Evolutionary conservation across 805 yeast species (phyloP).

Genomic region (Zygosaccharomyces lentus): DNA sequence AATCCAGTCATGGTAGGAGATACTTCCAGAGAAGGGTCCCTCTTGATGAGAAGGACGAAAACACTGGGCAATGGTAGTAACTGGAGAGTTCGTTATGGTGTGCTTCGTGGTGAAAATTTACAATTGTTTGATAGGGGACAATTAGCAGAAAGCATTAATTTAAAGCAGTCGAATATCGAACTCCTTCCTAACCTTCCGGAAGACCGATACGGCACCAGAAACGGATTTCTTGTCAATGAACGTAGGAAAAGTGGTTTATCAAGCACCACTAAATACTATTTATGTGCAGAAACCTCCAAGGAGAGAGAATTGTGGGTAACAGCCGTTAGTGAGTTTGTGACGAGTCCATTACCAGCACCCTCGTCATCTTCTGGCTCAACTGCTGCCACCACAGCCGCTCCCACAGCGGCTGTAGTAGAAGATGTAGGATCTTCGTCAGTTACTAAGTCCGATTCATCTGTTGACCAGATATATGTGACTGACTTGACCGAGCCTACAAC

Average conservation of each 20-base stretch:
- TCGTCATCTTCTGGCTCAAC: constrained; percentile 4
- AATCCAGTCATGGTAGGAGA: constrained; percentile 50
- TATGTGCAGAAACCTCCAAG: constrained; percentile 74
- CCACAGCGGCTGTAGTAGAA: constrained; percentile 9
- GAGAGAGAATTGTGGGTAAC: constrained; percentile 75
- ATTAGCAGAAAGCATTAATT: constrained; percentile 42
- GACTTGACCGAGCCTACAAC: constrained; percentile 12
- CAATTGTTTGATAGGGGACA: constrained; percentile 55
- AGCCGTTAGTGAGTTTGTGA: constrained; percentile 36
- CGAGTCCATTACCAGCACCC: constrained; percentile 9
- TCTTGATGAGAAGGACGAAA: constrained; percentile 56
- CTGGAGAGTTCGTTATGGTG: constrained; percentile 71
- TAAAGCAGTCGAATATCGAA: constrained; percentile 38
- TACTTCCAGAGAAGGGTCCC: constrained; percentile 57
- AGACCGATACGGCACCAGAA: constrained; percentile 35
- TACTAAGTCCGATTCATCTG: constrained; percentile 9
- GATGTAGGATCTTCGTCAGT: constrained; percentile 6
- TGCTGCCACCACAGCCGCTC: background rate
- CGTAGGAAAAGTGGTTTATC: constrained; percentile 39
- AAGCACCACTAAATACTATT: constrained; percentile 48
- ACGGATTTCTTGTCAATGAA: constrained; percentile 38
- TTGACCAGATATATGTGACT: constrained; percentile 22
- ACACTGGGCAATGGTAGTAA: constrained; percentile 49
- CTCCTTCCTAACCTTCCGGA: constrained; percentile 36
- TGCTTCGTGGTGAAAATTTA: constrained; percentile 54